Conservation (phyloP, 1,284 basidiomycete genomes). For the Afroboletus lepidellus region DNA sequence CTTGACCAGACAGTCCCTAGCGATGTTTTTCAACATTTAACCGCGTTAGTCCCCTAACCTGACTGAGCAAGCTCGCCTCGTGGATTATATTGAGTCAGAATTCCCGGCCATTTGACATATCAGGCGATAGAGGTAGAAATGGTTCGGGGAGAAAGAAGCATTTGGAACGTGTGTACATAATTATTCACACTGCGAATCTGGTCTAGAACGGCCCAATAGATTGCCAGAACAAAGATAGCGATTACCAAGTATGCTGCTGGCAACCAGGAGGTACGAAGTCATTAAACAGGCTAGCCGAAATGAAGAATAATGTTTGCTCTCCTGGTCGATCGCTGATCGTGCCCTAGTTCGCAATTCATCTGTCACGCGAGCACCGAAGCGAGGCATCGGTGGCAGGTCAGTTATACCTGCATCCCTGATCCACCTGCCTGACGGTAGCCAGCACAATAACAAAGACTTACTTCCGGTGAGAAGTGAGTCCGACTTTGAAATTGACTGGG, state of each 20-base stretch:
- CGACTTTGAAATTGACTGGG: conserved; percentile 9
- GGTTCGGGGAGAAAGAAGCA: conserved; percentile 11
- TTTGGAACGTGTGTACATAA: neutral
- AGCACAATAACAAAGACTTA: neutral
- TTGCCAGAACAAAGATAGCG: neutral
- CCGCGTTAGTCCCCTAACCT: neutral
- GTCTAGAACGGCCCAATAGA: conserved; percentile 15
- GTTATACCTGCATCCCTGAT: neutral
- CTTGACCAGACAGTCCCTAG: conserved; percentile 11
- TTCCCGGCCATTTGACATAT: no score
- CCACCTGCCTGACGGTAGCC: neutral
- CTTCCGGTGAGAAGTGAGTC: conserved; percentile 4
- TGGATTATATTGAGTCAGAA: no score
- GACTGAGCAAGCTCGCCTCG: neutral
- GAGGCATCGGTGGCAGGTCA: neutral
- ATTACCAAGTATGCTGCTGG: neutral
- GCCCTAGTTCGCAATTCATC: conserved; percentile 4
- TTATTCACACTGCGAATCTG: conserved; percentile 7
- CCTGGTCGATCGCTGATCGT: conserved; percentile 30
- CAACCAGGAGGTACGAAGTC: conserved; percentile 10
- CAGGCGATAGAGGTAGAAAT: no score
- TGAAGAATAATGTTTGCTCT: conserved; percentile 23
- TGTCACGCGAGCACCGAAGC: neutral
- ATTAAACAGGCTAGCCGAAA: conserved; percentile 28
- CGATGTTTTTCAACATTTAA: conserved; percentile 3